Conservation (phyloP, 2,329 filamentous ascomycete species). For the Fusarium udum region DNA sequence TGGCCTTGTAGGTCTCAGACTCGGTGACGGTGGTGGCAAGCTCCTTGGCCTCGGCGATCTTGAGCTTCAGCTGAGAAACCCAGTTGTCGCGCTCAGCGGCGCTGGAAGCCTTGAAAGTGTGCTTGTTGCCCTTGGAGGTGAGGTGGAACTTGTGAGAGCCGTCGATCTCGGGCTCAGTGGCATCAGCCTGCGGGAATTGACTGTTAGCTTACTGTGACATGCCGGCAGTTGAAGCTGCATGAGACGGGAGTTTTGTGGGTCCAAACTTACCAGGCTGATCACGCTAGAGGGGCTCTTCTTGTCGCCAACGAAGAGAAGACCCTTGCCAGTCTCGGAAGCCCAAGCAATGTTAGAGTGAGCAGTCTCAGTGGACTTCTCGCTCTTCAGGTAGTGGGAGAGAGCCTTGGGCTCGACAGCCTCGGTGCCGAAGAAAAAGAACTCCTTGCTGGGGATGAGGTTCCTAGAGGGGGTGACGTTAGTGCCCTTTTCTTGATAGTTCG, state of each 20-base stretch:
- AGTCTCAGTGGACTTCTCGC: slow-evolving; percentile 81
- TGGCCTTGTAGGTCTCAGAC: slow-evolving; percentile 88
- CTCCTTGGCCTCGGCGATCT: slow-evolving; percentile 86
- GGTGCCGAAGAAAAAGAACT: slow-evolving; percentile 87
- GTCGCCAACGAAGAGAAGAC: slow-evolving; percentile 90
- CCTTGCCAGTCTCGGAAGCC: slow-evolving; percentile 94
- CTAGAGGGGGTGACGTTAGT: slow-evolving; percentile 55
- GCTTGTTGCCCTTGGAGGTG: slow-evolving; percentile 87
- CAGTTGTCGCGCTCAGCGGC: slow-evolving; percentile 88
- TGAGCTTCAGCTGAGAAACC: slow-evolving; percentile 84
- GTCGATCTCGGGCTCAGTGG: slow-evolving; percentile 77
- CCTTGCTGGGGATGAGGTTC: slow-evolving; percentile 90
- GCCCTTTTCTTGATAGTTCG: neutral
- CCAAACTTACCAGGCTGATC: slow-evolving; percentile 80
- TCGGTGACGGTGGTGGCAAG: slow-evolving; percentile 76
- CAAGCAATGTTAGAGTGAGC: slow-evolving; percentile 86
- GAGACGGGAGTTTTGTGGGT: slow-evolving; percentile 19
- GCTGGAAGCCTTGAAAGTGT: slow-evolving; percentile 85
- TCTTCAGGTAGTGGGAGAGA: slow-evolving; percentile 81
- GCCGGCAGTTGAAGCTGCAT: slow-evolving; percentile 32
- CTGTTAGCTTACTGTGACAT: slow-evolving; percentile 19
- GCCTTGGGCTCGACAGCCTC: slow-evolving; percentile 79
- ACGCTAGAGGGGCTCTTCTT: slow-evolving; percentile 83
- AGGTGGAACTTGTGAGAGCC: slow-evolving; percentile 86
- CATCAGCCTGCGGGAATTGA: slow-evolving; percentile 59